Conservation (phyloP, 2,329 filamentous ascomycete species). For the Nemania sp. region DNA sequence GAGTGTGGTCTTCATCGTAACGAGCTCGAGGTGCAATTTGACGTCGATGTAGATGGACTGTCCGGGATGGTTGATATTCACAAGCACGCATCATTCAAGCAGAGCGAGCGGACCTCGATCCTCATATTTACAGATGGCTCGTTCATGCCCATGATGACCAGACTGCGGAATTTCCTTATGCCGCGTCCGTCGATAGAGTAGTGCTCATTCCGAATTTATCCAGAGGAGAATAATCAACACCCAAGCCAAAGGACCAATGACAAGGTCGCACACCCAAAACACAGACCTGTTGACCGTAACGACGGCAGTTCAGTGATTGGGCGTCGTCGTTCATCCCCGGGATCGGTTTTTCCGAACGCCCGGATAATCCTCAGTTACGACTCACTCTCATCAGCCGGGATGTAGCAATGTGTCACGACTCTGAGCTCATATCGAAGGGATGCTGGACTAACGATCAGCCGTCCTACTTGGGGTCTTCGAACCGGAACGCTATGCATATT, state of each 20-base stretch:
- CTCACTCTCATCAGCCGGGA: conserved; percentile 20
- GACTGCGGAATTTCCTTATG: conserved; percentile 29
- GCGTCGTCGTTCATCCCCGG: conserved; percentile 26
- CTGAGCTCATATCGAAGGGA: conserved; percentile 13
- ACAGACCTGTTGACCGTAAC: conserved; percentile 24
- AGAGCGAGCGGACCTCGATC: conserved; percentile 17
- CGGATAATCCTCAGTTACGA: conserved; percentile 26
- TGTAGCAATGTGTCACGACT: conserved; percentile 15
- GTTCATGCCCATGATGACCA: conserved; percentile 11
- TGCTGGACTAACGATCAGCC: conserved; percentile 13
- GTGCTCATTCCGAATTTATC: conserved; percentile 35
- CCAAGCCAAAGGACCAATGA: conserved; percentile 20
- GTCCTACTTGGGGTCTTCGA: conserved; percentile 8
- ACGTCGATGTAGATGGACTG: conserved; percentile 24
- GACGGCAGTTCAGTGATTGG: conserved; percentile 38
- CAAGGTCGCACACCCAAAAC: conserved; percentile 25
- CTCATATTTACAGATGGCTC: conserved; percentile 21
- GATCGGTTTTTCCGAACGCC: conserved; percentile 30
- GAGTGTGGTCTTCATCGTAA: conserved; percentile 44
- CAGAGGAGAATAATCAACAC: conserved; percentile 33
- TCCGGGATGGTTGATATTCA: conserved; percentile 24
- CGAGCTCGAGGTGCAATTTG: conserved; percentile 27
- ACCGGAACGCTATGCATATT: conserved; percentile 11
- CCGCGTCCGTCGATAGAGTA: conserved; percentile 32
- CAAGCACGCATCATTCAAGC: conserved; percentile 13